Percentiles rank a stretch among this genome's conserved stretches.
Evolutionary conservation across 345 rosid genomes (phyloP).

Genomic region (Excoecaria cochinchinensis): DNA sequence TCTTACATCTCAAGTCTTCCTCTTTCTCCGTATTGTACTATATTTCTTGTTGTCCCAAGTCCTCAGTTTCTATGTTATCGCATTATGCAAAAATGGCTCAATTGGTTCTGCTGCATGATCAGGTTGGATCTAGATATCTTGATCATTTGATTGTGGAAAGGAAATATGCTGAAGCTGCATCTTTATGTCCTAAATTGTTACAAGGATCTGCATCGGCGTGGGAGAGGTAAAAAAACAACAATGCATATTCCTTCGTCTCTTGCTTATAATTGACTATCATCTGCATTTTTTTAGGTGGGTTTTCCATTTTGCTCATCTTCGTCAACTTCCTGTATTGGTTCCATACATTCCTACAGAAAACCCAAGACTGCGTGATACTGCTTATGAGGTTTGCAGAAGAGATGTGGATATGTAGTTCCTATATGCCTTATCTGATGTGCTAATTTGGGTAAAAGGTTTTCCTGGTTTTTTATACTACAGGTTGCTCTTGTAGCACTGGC

Average conservation of each 20-base stretch:
- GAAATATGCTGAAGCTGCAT: constrained; percentile 96
- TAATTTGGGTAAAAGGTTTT: constrained; percentile 14
- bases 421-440: constrained; percentile 11
- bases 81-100: constrained; percentile 8
- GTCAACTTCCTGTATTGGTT: constrained; percentile 93
- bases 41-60: constrained; percentile 3
- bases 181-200: constrained; percentile 90
- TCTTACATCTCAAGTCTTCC: background rate
- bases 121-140: constrained; percentile 99
- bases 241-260: constrained; percentile 19
- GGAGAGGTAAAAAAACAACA: constrained; percentile 72
- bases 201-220: constrained; percentile 94
- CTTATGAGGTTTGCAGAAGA: constrained; percentile 70
- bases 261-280: constrained; percentile 21
- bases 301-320: constrained; percentile 99
- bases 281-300: constrained; percentile 71
- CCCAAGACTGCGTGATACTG: constrained; percentile 95
- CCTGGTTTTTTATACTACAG: constrained; percentile 40
- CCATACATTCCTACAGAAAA: constrained; percentile 89
- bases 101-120: constrained; percentile 24
- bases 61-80: constrained; percentile 13
- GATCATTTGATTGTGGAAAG: constrained; percentile 98
- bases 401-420: background rate
- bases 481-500: constrained; percentile 98
- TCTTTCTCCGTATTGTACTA: background rate